Base-by-base conservation (phyloP, 192 early-diverging fungal species). In the Glomus cerebriforme region DNA sequence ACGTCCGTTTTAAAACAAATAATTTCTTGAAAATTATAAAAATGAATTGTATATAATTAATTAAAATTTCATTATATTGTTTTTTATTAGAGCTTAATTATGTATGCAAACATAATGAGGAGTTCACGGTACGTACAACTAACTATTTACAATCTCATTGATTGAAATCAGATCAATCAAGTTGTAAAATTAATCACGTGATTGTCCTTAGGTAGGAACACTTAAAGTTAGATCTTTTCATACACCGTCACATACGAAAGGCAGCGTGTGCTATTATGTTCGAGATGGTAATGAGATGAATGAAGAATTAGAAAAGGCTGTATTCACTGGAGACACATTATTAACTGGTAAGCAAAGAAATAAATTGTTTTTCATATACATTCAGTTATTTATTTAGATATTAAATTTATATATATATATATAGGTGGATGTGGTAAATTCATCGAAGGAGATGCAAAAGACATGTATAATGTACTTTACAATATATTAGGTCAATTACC, bases 171-270 rank as follows among this genome's bases (percentile, higher is more conserved):
- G 5, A 5, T 54, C 5, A 5, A 22, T 54, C 15, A 54, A 22
- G 12, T 43, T 43, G 12, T 43, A 29, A 3, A 26, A 27, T 0
- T 39, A 22, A 75, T 59, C 37, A 37, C 13, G 2, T 15, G 5
- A 34, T 75, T 22, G 1, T 9, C 0, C 2, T 26, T 68, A 88
- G 37, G 73, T 98, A 7, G 96, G 96, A 22, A 88, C 87, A 3
- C 70, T 99, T 0, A 86, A 87, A 12, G 87, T 99, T 17, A 92
- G 89, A 13, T 90, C 95, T 0, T 82, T 96, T 0, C 88, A 91
- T 83, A 97, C 96, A 0, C 86, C 88, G 24, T 95, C 96, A 65
- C 96, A 99, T 81, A 99, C 97, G 2, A 91, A 87, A n/a, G 94
- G 96, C 17, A 92, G 92, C 79, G 92, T 98, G 6, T 92, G 92